Base-by-base conservation (phyloP, 2,329 filamentous ascomycete genomes). In the Colletotrichum incanum region DNA sequence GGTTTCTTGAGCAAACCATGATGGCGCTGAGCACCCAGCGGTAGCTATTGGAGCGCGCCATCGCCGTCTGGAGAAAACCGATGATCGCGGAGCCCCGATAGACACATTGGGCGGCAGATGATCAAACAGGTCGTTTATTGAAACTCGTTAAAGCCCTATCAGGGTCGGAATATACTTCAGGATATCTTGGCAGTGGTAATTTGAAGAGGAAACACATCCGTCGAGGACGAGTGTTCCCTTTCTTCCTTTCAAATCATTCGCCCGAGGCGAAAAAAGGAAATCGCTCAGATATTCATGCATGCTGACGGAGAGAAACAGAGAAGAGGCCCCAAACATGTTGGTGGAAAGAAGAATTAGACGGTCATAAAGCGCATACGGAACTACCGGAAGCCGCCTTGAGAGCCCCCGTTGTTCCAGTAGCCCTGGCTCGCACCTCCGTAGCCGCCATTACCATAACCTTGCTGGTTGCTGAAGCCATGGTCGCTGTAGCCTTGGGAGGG, bases 351-450 rank as follows among this genome's bases (percentile, higher is more conserved):
- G 6, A 39, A 55, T 64, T 11, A 50, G 58, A 28, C 20, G n/a
- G 37, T 43, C 23, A 59, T 23, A 28, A 23, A 37, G 11, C 18
- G 14, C 20, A 47, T 41, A 23, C 26, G 23, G n/a, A 7, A 49
- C 49, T 41, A 72, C 54, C 70, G 52, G 65, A 72, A 72, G 52
- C 69, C 69, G 41, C 70, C 69, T 69, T 72, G 68, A 34, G 59
- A 31, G 54, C 65, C 65, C 28, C 45, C 59, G n/a, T 65, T 69
- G 34, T 65, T 70, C 67, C 67, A 73, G 47, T 73, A 64, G 18
- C 50, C 61, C 47, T 74, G 73, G 52, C 71, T 70, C n/a, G 54
- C 65, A 18, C 66, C 72, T 37, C 60, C 67, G 23, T 55, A 66
- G 20, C 70, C 67, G 6, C 45, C 62, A 3, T 73, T 61, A 12